Percentiles rank a stretch among this genome's conserved stretches.
These are phyloP conservation scores for Xylariales sp. DNA, from an alignment of 2,329 filamentous ascomycete species.

Conservation along the genomic window DNA sequence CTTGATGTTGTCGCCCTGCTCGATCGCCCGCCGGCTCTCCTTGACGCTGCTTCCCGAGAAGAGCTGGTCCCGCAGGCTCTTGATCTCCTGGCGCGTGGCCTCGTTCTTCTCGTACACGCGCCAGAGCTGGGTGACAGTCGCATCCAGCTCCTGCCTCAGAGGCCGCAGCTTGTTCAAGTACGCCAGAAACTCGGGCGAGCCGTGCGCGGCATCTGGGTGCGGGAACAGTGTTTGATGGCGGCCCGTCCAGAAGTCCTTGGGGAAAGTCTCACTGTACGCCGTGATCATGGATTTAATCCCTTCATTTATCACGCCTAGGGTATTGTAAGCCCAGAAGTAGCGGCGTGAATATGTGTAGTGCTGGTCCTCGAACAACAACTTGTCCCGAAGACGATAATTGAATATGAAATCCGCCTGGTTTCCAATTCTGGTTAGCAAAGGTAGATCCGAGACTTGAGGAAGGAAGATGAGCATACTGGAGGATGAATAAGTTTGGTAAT, in stretches of 20 bases:
- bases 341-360: constrained; percentile 46
- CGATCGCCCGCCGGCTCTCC: constrained; percentile 7
- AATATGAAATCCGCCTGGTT: constrained; percentile 57
- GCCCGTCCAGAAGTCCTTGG: constrained; percentile 6
- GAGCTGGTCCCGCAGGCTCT: constrained; percentile 4
- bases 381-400: constrained; percentile 46
- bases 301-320: constrained; percentile 5
- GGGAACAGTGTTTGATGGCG: constrained; percentile 2
- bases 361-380: constrained; percentile 56
- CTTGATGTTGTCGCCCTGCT: constrained; percentile 7
- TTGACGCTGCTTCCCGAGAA: constrained; percentile 7
- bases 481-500: constrained; percentile 58
- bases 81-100: constrained; percentile 5
- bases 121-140: constrained; percentile 1
- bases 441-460: too few species aligned
- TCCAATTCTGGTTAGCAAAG: too few species aligned
- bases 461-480: constrained; percentile 38
- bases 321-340: constrained; percentile 7
- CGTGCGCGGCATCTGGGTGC: background rate
- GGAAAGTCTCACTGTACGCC: constrained; percentile 5
- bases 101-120: constrained; percentile 5
- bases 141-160: constrained; percentile 3
- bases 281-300: constrained; percentile 6
- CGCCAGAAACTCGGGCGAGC: constrained; percentile 1
- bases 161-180: constrained; percentile 3